A percentile compares a stretch with the other conserved stretches of the same genome.
Evolutionary conservation across 345 rosid genomes (phyloP).

Genomic region (Raphanus raphanistrum): DNA sequence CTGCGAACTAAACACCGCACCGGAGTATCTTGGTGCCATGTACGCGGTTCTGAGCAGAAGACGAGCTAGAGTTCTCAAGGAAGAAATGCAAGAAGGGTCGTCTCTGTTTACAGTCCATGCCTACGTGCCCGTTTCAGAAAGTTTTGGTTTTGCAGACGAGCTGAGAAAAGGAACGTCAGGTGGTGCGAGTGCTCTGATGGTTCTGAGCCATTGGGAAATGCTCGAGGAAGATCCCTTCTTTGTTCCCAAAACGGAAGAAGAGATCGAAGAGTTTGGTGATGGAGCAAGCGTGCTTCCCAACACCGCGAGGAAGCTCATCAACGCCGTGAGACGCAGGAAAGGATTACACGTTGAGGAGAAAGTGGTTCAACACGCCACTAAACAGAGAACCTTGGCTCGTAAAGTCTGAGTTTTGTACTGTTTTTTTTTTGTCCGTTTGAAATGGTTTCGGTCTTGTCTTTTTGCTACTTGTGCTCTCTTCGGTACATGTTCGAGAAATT

Average conservation of each 20-base stretch:
- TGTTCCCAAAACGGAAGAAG: conserved; percentile 85
- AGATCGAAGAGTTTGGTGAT: conserved; percentile 84
- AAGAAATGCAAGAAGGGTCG: conserved; percentile 94
- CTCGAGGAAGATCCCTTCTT: conserved; percentile 89
- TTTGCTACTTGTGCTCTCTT: conserved; percentile 9
- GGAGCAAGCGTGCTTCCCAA: conserved; percentile 85
- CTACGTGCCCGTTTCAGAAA: conserved; percentile 81
- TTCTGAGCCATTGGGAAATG: conserved; percentile 88
- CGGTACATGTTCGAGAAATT: neutral
- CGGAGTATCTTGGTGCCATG: conserved; percentile 73
- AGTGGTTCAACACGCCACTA: conserved; percentile 80
- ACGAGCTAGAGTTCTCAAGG: conserved; percentile 80
- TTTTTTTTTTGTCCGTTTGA: neutral
- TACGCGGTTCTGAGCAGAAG: conserved; percentile 77
- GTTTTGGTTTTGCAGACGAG: conserved; percentile 89
- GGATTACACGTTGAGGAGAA: conserved; percentile 88
- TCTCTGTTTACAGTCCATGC: conserved; percentile 74
- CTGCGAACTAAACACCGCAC: conserved; percentile 77
- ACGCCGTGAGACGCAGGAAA: conserved; percentile 72
- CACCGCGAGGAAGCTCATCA: conserved; percentile 80
- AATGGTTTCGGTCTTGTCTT: conserved; percentile 22
- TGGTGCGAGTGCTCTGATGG: conserved; percentile 85
- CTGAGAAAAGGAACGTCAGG: conserved; percentile 83
- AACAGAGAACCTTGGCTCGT: conserved; percentile 82
- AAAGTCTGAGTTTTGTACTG: conserved; percentile 41